Evolutionary conservation across 1,284 basidiomycete species (phyloP), one percentile per base, ranked within the genome.

Genomic region (Coniferiporia weirii): DNA sequence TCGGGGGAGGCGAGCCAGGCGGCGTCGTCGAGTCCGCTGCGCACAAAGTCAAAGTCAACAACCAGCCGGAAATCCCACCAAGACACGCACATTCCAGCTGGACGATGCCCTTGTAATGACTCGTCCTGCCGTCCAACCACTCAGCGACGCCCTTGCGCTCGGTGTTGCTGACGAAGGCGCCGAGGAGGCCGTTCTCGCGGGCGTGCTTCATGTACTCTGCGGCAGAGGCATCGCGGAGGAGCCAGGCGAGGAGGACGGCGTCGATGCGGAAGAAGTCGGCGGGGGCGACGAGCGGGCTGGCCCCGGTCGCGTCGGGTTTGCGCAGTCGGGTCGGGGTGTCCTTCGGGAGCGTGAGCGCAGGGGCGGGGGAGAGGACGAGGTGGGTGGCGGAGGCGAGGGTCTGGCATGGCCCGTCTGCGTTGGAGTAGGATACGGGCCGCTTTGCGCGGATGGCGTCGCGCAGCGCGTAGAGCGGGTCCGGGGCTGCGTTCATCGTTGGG

Each of bases 161-260:
- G 1, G 91, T 92, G 45, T 93, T 85, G 66, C 89, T 87, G 47
- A 96, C 91, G 69, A 93, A 91, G 0, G 87, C 85, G 34, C 83
- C 79, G 1, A 80, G 77, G 34, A 93, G 73, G 1, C 89, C 89
- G 56, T 79, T 81, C 66, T 90, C 86, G 62, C 91, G 79, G 3
- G 86, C 86, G 66, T 90, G 86, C 71, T 87, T 87, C 81, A 95
- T 85, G 72, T 96, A 97, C 66, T 95, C 92, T 22, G 87, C 89
- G 38, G 85, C 83, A 1, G 83, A 77, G 0, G 82, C 81, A 68
- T 91, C 89, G 52, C 83, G 78, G 44, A 89, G 78, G 1, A 84
- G 74, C 87, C 87, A 96, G 43, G 88, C 87, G 13, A 95, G 77
- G 66, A 91, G 88, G 4, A 96, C 75, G 2, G 92, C 89, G 59